A percentile compares a stretch with the other conserved stretches of the same genome.
These are phyloP conservation scores for Zangia roseola DNA, from an alignment of 768 basidiomycete species.

Conservation along the genomic window DNA sequence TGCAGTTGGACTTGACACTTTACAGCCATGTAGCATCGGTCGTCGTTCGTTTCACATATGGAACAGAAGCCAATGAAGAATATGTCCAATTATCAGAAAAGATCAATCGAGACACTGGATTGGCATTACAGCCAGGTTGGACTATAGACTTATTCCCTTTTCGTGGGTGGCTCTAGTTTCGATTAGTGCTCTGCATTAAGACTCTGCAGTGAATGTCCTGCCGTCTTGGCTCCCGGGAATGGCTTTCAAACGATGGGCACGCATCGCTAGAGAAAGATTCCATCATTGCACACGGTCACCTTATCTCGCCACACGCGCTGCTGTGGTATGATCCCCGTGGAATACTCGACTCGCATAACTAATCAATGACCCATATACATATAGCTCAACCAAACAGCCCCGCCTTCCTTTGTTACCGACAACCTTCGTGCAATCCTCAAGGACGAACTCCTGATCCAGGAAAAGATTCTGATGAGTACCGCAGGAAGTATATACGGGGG, in stretches of 20 bases:
- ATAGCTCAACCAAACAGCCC: constrained; percentile 4
- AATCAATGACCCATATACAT: not conserved
- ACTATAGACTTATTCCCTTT: constrained; percentile 41
- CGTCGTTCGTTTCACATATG: constrained; percentile 40
- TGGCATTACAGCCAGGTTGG: constrained; percentile 34
- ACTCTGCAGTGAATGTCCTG: constrained; percentile 10
- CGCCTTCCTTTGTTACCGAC: constrained; percentile 6
- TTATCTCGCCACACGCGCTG: constrained; percentile 2
- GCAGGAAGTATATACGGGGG: constrained; percentile 8
- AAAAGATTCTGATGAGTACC: constrained; percentile 3
- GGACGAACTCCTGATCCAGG: not conserved
- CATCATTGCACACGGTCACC: constrained; percentile 6
- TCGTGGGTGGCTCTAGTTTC: not conserved
- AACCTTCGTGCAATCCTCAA: not conserved
- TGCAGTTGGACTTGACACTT: not conserved
- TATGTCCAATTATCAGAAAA: constrained; percentile 33
- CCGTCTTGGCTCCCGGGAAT: constrained; percentile 46
- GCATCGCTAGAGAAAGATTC: constrained; percentile 10
- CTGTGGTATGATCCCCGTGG: constrained; percentile 2
- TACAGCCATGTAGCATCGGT: constrained; percentile 36
- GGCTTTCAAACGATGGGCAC: constrained; percentile 34
- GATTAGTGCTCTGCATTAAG: no score
- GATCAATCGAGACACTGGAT: constrained; percentile 24
- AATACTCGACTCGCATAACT: not conserved
- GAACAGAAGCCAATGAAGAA: constrained; percentile 35